Evolutionary conservation across 2,329 filamentous ascomycete species (phyloP).

Genomic region (Alternaria incomplexa): DNA sequence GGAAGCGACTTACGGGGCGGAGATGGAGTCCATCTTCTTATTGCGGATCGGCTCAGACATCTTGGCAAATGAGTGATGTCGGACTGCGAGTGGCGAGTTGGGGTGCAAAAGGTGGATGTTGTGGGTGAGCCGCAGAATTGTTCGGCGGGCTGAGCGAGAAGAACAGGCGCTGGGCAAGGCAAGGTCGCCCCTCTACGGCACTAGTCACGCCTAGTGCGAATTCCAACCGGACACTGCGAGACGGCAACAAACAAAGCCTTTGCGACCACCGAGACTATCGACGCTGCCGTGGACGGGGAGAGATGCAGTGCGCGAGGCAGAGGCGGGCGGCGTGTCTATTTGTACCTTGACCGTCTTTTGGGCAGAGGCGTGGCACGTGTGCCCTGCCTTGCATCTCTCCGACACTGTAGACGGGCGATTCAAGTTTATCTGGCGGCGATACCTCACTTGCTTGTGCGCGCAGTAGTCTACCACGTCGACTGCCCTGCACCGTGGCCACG

Average conservation of each 20-base stretch:
- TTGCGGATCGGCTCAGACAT: slow-evolving; percentile 75
- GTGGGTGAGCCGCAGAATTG: slow-evolving; percentile 44
- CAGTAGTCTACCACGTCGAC: slow-evolving; percentile 14
- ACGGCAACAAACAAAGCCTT: slow-evolving; percentile 20
- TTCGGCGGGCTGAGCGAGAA: slow-evolving; percentile 41
- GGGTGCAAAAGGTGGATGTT: slow-evolving; percentile 37
- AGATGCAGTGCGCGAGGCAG: neutral
- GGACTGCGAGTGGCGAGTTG: slow-evolving; percentile 37
- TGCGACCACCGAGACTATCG: neutral
- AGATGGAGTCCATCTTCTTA: slow-evolving; percentile 66
- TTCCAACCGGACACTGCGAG: slow-evolving; percentile 13
- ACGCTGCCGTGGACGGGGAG: neutral
- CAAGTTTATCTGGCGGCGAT: slow-evolving; percentile 17
- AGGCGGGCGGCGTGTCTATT: slow-evolving; percentile 8
- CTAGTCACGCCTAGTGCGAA: slow-evolving; percentile 25
- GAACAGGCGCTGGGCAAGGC: slow-evolving; percentile 29
- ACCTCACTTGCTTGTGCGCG: slow-evolving; percentile 11
- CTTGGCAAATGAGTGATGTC: slow-evolving; percentile 38
- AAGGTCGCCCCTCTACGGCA: slow-evolving; percentile 32
- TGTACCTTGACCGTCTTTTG: slow-evolving; percentile 18
- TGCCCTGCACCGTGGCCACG: slow-evolving; percentile 3
- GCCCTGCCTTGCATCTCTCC: slow-evolving; percentile 12
- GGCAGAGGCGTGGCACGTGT: slow-evolving; percentile 21
- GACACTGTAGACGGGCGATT: slow-evolving; percentile 13
- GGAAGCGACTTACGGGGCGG: slow-evolving; percentile 65